phyloP scores from a whole-genome alignment of 768 basidiomycete genomes.

The Serendipita sp. region DNA sequence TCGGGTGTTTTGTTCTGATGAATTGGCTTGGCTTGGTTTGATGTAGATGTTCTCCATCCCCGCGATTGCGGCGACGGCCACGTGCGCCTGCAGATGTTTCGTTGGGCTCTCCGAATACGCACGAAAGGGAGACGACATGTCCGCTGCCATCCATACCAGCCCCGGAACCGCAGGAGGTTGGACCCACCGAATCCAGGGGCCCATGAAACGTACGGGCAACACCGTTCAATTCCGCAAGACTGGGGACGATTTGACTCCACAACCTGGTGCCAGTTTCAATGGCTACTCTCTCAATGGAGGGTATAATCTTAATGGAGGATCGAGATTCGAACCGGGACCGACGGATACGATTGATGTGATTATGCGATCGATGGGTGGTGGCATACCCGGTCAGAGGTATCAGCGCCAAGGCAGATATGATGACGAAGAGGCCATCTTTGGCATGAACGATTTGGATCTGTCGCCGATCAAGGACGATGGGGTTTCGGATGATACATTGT shows the following conservation, averaged over 20 bases:
- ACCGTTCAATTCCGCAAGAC: neutral
- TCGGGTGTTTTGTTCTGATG: neutral
- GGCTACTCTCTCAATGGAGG: too few relatives aligned
- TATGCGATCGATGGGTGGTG: neutral
- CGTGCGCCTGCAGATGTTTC: neutral
- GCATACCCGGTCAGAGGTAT: neutral
- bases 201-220: neutral
- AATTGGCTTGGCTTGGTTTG: neutral
- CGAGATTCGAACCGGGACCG: neutral
- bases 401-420: neutral
- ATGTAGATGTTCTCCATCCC: slow-evolving; percentile 1
- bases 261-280: neutral
- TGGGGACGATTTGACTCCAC: neutral
- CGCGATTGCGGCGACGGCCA: neutral
- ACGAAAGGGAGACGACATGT: slow-evolving; percentile 1
- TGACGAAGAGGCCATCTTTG: neutral
- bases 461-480: neutral
- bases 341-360: slow-evolving; percentile 5
- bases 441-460: neutral
- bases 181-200: neutral
- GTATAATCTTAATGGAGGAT: neutral
- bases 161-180: neutral
- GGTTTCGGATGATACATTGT: neutral
- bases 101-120: neutral
- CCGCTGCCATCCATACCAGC: neutral